These are phyloP conservation scores for Exserohilum turcica DNA, from an alignment of 2,329 filamentous ascomycete genomes.

Conservation along the genomic window DNA sequence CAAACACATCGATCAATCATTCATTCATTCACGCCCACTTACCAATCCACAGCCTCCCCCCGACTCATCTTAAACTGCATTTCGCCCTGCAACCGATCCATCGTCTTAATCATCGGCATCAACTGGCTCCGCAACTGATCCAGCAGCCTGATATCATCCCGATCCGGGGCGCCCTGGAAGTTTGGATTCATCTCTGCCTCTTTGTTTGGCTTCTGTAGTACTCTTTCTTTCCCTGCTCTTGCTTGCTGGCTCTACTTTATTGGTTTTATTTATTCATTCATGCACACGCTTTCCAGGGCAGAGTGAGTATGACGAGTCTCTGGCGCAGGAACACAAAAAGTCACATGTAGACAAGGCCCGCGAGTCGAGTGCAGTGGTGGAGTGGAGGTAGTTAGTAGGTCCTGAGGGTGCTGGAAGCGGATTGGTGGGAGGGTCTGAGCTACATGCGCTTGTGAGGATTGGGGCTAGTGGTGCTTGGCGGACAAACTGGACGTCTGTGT, in stretches of 20 bases:
- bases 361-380: not conserved
- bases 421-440: constrained; percentile 8
- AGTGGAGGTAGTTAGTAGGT: constrained; percentile 1
- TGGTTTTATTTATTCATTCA: not conserved
- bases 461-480: constrained; percentile 2
- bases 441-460: not conserved
- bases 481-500: too few species aligned
- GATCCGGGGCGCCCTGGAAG: constrained; percentile 29
- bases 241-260: not conserved
- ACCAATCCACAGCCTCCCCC: constrained; percentile 28
- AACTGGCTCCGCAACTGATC: constrained; percentile 32
- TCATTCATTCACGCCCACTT: too few species aligned
- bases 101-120: constrained; percentile 31
- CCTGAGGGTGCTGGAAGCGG: not conserved
- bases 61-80: constrained; percentile 26
- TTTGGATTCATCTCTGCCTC: constrained; percentile 29
- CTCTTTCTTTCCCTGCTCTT: constrained; percentile 8
- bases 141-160: constrained; percentile 29
- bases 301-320: too few species aligned
- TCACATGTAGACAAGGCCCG: not conserved
- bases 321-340: too few species aligned
- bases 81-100: constrained; percentile 30
- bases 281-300: not conserved
- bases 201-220: too few species aligned
- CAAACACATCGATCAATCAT: not conserved